Evolutionary conservation across 2,329 filamentous ascomycete genomes (phyloP).

Genomic region (Bipolaris bicolor): DNA sequence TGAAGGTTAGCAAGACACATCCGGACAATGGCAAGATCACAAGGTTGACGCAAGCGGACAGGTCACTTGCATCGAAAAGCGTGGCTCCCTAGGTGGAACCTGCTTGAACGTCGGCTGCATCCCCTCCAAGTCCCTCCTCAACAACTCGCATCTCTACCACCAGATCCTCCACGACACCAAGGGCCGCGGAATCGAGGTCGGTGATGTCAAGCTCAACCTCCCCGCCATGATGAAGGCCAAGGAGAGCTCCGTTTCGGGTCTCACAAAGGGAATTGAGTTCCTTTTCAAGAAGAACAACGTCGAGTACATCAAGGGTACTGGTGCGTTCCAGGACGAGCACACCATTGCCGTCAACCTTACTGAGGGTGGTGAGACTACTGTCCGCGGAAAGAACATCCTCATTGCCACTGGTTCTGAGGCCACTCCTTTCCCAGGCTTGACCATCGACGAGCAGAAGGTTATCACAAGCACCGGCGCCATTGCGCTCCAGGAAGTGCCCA

Average conservation of each 20-base stretch:
- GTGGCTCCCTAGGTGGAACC: slow-evolving; percentile 90
- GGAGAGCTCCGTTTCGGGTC: slow-evolving; percentile 82
- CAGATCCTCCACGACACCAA: slow-evolving; percentile 96
- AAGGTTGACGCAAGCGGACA: slow-evolving; percentile 48
- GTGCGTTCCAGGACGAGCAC: slow-evolving; percentile 84
- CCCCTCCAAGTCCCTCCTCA: slow-evolving; percentile 97
- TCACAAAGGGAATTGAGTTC: slow-evolving; percentile 98
- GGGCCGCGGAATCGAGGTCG: slow-evolving; percentile 94
- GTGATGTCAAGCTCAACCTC: slow-evolving; percentile 96
- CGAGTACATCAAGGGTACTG: slow-evolving; percentile 95
- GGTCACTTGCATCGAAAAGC: slow-evolving; percentile 98
- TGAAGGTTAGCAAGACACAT: slow-evolving; percentile 70
- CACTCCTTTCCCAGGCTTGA: slow-evolving; percentile 93
- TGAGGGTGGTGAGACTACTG: slow-evolving; percentile 87
- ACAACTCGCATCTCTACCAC: slow-evolving; percentile 99
- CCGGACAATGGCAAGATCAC: slow-evolving; percentile 1
- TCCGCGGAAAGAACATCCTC: slow-evolving; percentile 95
- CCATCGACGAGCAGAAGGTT: slow-evolving; percentile 96
- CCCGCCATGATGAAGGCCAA: slow-evolving; percentile 98
- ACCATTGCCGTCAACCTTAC: slow-evolving; percentile 88
- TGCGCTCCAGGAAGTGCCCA: slow-evolving; percentile 84
- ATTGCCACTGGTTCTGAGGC: slow-evolving; percentile 96
- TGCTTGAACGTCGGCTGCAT: slow-evolving; percentile 99
- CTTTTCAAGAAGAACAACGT: slow-evolving; percentile 99
- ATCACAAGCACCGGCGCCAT: slow-evolving; percentile 96